Conservation (phyloP, 164 flowering plant species). For the Protea cynaroides region DNA sequence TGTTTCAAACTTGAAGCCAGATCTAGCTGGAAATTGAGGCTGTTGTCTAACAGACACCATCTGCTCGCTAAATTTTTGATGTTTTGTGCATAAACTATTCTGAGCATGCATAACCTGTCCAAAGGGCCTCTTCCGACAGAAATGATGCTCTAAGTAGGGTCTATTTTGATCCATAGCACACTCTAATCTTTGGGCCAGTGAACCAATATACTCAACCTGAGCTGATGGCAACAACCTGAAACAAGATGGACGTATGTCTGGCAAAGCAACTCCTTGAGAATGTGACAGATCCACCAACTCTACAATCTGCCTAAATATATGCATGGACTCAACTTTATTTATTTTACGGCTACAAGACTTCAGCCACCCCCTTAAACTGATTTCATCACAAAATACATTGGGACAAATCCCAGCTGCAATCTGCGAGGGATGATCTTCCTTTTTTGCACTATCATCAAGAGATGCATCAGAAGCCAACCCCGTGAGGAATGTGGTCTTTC, state of each 20-base stretch:
- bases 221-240: slow-evolving; percentile 53
- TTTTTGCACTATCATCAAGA: slow-evolving; percentile 16
- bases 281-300: slow-evolving; percentile 59
- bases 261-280: slow-evolving; percentile 53
- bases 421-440: slow-evolving; percentile 14
- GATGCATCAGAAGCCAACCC: slow-evolving; percentile 27
- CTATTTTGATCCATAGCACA: slow-evolving; percentile 20
- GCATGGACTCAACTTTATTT: slow-evolving; percentile 46
- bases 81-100: slow-evolving; percentile 30
- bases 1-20: slow-evolving; percentile 22
- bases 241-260: slow-evolving; percentile 64
- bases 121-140: slow-evolving; percentile 32
- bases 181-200: slow-evolving; percentile 19
- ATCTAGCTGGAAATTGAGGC: slow-evolving; percentile 27
- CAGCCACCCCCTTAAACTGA: slow-evolving; percentile 70
- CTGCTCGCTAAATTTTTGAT: slow-evolving; percentile 36
- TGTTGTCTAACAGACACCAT: slow-evolving; percentile 18
- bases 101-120: slow-evolving; percentile 20
- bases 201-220: slow-evolving; percentile 52
- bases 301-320: slow-evolving; percentile 65
- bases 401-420: slow-evolving; percentile 15
- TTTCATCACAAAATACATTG: slow-evolving; percentile 28
- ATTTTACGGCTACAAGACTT: slow-evolving; percentile 29
- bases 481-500: slow-evolving; percentile 18
- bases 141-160: slow-evolving; percentile 12